These are phyloP conservation scores for Pseudozyma flocculosa DNA, from an alignment of 1,284 basidiomycete genomes.

Conservation along the genomic window DNA sequence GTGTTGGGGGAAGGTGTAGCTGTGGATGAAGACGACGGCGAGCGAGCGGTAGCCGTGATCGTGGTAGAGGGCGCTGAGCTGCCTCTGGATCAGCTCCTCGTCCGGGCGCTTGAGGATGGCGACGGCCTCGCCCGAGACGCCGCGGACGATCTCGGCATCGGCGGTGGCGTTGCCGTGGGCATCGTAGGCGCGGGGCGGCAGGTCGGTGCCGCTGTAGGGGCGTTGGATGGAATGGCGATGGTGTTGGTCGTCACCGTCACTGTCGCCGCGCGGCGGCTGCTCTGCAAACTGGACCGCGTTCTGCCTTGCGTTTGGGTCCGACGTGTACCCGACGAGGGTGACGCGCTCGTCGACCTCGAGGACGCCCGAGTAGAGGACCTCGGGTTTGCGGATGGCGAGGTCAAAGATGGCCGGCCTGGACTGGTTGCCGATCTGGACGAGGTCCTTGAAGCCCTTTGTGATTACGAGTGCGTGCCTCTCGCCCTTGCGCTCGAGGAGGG, in stretches of 20 bases:
- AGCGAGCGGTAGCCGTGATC: constrained; percentile 77
- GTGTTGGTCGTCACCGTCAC: constrained; percentile 13
- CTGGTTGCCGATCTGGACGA: constrained; percentile 88
- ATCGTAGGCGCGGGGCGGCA: constrained; percentile 69
- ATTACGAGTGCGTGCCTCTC: constrained; percentile 87
- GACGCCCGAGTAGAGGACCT: constrained; percentile 76
- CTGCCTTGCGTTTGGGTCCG: constrained; percentile 75
- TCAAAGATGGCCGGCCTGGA: constrained; percentile 73
- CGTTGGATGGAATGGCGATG: constrained; percentile 12
- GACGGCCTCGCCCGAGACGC: constrained; percentile 88
- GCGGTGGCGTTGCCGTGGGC: constrained; percentile 68
- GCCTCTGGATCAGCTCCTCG: constrained; percentile 55
- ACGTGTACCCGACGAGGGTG: constrained; percentile 87
- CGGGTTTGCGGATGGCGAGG: constrained; percentile 64
- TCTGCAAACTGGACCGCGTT: constrained; percentile 59
- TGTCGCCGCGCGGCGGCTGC: constrained; percentile 6
- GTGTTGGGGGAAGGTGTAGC: constrained; percentile 85
- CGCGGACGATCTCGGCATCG: constrained; percentile 72
- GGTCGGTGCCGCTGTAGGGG: constrained; percentile 46
- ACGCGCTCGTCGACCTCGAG: constrained; percentile 92
- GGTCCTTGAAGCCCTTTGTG: constrained; percentile 87
- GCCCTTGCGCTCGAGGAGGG: constrained; percentile 89
- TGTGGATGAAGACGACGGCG: constrained; percentile 83
- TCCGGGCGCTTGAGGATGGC: constrained; percentile 73
- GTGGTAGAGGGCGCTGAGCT: constrained; percentile 69